Conservation (phyloP, 768 basidiomycete genomes). For the Podaxis rugospora region DNA sequence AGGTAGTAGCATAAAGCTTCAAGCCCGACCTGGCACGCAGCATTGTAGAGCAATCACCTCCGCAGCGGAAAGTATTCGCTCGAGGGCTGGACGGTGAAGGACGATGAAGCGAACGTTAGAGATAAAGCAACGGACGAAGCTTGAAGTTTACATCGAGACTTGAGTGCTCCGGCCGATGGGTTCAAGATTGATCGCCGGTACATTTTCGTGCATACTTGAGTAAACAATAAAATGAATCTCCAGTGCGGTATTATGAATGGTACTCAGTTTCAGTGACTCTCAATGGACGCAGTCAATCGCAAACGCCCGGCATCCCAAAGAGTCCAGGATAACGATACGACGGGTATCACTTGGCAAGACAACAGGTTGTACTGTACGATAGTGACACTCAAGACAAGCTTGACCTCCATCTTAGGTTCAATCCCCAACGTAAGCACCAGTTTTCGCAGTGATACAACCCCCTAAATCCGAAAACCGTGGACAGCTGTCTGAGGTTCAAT, state of each 20-base stretch:
- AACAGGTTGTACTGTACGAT: neutral
- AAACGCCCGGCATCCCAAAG: too few species aligned
- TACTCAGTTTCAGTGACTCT: too few species aligned
- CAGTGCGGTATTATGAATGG: too few species aligned
- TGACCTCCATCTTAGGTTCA: neutral
- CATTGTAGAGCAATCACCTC: neutral
- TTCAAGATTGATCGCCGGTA: slow-evolving; percentile 1
- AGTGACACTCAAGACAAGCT: neutral
- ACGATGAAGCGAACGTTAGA: neutral
- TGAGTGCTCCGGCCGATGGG: neutral
- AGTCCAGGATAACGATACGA: too few species aligned
- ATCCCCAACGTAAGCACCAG: neutral
- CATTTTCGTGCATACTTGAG: too few species aligned
- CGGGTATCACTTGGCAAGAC: too few species aligned
- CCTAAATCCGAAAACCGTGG: neutral
- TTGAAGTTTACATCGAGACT: neutral
- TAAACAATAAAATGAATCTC: too few species aligned
- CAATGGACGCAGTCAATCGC: too few species aligned
- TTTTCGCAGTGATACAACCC: neutral
- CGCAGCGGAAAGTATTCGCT: neutral
- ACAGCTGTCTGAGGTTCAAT: neutral
- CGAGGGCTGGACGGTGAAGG: neutral
- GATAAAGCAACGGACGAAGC: neutral
- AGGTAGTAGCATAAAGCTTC: neutral
- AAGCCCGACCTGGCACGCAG: slow-evolving; percentile 3